These are phyloP conservation scores for Sclerotinia trifoliorum DNA, from an alignment of 2,329 filamentous ascomycete genomes.

Conservation along the genomic window DNA sequence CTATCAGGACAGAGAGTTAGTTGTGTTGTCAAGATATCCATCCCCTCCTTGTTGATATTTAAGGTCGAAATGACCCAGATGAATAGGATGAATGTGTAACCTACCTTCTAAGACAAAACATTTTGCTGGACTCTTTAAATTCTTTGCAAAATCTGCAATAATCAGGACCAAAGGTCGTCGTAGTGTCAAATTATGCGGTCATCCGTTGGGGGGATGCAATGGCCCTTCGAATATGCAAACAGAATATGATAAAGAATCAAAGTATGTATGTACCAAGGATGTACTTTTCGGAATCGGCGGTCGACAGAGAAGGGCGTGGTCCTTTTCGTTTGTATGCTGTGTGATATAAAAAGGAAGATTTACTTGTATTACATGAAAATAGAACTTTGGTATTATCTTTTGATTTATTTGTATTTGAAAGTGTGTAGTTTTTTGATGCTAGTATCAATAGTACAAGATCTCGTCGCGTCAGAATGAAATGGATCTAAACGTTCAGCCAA, in stretches of 20 bases:
- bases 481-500: background rate
- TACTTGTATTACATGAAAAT: background rate
- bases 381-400: background rate
- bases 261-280: background rate
- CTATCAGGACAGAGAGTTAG: slow-evolving; percentile 46
- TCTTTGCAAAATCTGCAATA: background rate
- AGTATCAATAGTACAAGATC: background rate
- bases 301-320: background rate
- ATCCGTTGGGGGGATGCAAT: slow-evolving; percentile 26
- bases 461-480: background rate
- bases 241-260: slow-evolving; percentile 12
- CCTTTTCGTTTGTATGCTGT: background rate
- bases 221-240: slow-evolving; percentile 7
- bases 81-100: slow-evolving; percentile 6
- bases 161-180: slow-evolving; percentile 17
- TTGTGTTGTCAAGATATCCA: background rate
- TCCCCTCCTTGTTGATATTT: background rate
- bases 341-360: background rate
- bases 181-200: slow-evolving; percentile 29
- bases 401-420: background rate
- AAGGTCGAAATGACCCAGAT: background rate
- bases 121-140: slow-evolving; percentile 36
- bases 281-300: background rate
- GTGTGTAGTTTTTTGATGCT: background rate
- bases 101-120: slow-evolving; percentile 65